Percentiles rank a stretch among this genome's conserved stretches.
Conservation (phyloP, 1,139 yeast genomes). For the Schwanniomyces etchellsii region DNA sequence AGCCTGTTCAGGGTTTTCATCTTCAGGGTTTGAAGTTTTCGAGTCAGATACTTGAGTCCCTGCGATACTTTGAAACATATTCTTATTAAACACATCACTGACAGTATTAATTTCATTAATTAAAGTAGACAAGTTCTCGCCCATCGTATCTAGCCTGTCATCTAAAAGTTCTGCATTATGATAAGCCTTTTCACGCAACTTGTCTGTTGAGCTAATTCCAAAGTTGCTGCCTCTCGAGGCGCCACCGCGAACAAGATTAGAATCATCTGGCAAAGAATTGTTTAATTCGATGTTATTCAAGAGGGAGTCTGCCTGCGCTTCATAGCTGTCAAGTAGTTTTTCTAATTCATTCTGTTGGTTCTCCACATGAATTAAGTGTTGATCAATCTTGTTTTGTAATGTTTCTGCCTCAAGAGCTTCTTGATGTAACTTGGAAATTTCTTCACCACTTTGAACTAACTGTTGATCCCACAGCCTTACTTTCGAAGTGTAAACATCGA, state of each 20-base stretch:
- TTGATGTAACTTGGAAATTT: slow-evolving; percentile 70
- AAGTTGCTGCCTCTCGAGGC: slow-evolving; percentile 2
- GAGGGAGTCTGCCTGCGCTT: slow-evolving; percentile 69
- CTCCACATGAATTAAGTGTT: slow-evolving; percentile 77
- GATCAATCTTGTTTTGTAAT: slow-evolving; percentile 80
- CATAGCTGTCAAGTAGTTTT: slow-evolving; percentile 74
- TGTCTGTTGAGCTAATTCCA: slow-evolving; percentile 54
- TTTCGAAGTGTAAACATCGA: slow-evolving; percentile 70
- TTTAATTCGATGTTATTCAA: slow-evolving; percentile 38
- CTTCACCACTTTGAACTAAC: slow-evolving; percentile 79
- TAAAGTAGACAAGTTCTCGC: slow-evolving; percentile 67
- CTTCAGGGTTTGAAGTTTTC: slow-evolving; percentile 16
- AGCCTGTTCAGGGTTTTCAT: slow-evolving; percentile 34
- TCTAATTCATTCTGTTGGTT: slow-evolving; percentile 93
- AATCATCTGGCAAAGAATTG: slow-evolving; percentile 7
- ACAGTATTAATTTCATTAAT: slow-evolving; percentile 84
- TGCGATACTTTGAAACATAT: slow-evolving; percentile 20
- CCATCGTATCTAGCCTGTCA: slow-evolving; percentile 73
- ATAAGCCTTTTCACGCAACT: slow-evolving; percentile 87
- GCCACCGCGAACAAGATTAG: slow-evolving; percentile 3
- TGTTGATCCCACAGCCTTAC: slow-evolving; percentile 83
- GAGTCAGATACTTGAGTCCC: slow-evolving; percentile 11
- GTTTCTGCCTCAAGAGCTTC: slow-evolving; percentile 83
- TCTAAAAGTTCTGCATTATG: slow-evolving; percentile 82
- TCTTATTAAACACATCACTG: slow-evolving; percentile 73